Evolutionary conservation across 2,329 filamentous ascomycete genomes (phyloP), one percentile per base, ranked within the genome.

Genomic region (Trichoderma sp.): DNA sequence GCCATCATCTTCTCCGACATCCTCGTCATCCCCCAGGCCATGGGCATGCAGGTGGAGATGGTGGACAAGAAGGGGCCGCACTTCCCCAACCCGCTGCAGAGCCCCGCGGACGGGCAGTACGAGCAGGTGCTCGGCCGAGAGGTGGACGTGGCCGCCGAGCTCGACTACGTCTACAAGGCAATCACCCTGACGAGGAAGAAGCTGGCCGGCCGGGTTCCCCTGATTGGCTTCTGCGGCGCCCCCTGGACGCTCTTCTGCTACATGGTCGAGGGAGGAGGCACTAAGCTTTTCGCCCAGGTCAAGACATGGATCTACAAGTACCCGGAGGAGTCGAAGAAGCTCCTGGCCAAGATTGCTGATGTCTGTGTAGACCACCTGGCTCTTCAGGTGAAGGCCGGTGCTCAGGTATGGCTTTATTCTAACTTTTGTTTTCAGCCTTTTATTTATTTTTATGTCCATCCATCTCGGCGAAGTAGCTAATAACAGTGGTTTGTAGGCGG

Each of bases 1-100:
- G 95, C 96, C 73, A 99, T 99, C 79, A 99, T 99, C 82, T 99
- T 99, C 87, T 97, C 94, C 71, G 96, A 99, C 81, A 99, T 99
- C 75, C 89, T 99, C 47, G 96, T 99, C 60, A 95, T 99, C 74
- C 96, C 96, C 0, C 96, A 99, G 84, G 96, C 96, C 36, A 93
- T 99, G 90, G 96, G 96, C 1, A 99, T 99, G 96, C 87, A 88
- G n/a, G 96, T 99, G 32, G 93, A 98, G 82, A 99, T 99, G 96
- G 87, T 98, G 12, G 95, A 98, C 82, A 97, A 96, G 84, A 97
- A 97, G 82, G 96, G 96, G 0, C 96, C 96, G 12, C 93, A 97
- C 81, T 99, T 99, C 81, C 96, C 96, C 0, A 85, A 92, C 61
- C 96, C 96, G 15, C 86, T 99, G 73, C 86, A 88, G 79, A 90